Evolutionary conservation across 495 filamentous ascomycete species (phyloP), one percentile per base, ranked within the genome.

Genomic region (Aspergillus sclerotiicarbonarius): DNA sequence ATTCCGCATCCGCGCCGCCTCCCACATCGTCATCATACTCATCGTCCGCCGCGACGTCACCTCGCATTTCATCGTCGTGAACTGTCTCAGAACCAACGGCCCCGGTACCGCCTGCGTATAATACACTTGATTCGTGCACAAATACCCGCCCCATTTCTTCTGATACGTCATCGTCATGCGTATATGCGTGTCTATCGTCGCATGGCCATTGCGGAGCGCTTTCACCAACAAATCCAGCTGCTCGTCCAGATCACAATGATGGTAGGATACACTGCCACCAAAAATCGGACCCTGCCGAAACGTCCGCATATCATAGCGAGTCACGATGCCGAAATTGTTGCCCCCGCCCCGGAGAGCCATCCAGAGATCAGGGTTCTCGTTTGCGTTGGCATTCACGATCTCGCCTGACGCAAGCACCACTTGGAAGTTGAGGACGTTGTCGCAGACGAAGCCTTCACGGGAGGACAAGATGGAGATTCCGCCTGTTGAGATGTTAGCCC

Each of bases 361-460:
- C 58, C 62, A 71, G 12, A 73, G 61, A 35, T 68, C 65, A 20
- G 30, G 8, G 52, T 80, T 69, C 0, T 62, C 59, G 0, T 61
- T 53, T 0, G 59, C 58, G 51, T 76, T 82, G 48, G 74, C 79
- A 31, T 78, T 71, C 39, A 76, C 61, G 18, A 79, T 64, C 0
- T 61, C 59, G 9, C 80, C 78, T 45, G 74, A 66, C 0, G 70
- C 75, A 5, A 83, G 63, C 8, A 84, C 70, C 4, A 57, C 46
- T 18, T 51, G 31, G 33, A 49, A 57, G 13, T 57, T 57, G 54
- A 51, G 31, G 9, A 57, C 54, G 12, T 57, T 57, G 48, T 49
- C 54, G 18, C 45, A 57, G 12, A 37, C 54, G 20, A 57, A 48
- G n/a, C 54, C 54, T n/a, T 33, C 33, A n/a, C 45, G 30, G 46